These are phyloP conservation scores for Stachybotrys chlorohalonatus DNA, from an alignment of 2,329 filamentous ascomycete genomes.

Conservation along the genomic window DNA sequence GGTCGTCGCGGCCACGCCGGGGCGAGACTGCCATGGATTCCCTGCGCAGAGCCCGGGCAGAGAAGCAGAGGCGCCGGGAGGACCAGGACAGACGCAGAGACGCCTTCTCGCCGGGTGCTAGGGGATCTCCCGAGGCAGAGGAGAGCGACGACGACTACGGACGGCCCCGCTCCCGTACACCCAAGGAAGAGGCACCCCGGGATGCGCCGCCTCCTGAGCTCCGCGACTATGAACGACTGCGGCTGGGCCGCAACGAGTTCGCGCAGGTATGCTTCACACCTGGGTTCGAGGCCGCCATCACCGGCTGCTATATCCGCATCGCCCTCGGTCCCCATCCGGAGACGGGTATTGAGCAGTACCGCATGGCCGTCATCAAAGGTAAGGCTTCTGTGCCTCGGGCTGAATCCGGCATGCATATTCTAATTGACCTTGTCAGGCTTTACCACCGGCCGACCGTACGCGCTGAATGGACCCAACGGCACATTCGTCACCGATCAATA, in stretches of 20 bases:
- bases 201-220: slow-evolving; percentile 64
- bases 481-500: slow-evolving; percentile 81
- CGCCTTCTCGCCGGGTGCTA: slow-evolving; percentile 26
- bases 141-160: slow-evolving; percentile 78
- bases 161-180: slow-evolving; percentile 43
- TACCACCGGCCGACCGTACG: slow-evolving; percentile 70
- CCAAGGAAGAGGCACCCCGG: slow-evolving; percentile 57
- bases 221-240: slow-evolving; percentile 74
- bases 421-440: slow-evolving; percentile 47
- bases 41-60: slow-evolving; percentile 50
- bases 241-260: slow-evolving; percentile 79
- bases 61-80: slow-evolving; percentile 42
- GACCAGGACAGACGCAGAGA: slow-evolving; percentile 55
- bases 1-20: slow-evolving; percentile 64
- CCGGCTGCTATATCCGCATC: slow-evolving; percentile 77
- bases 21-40: slow-evolving; percentile 60
- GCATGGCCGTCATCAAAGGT: slow-evolving; percentile 85
- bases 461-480: slow-evolving; percentile 69
- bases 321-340: slow-evolving; percentile 69
- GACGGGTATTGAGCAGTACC: slow-evolving; percentile 69
- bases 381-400: slow-evolving; percentile 7
- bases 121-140: slow-evolving; percentile 37
- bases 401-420: neutral
- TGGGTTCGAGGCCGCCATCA: slow-evolving; percentile 73
- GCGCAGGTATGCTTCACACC: slow-evolving; percentile 90